Conservation (phyloP, 1,284 basidiomycete species). For the Microbotryum intermedium region DNA sequence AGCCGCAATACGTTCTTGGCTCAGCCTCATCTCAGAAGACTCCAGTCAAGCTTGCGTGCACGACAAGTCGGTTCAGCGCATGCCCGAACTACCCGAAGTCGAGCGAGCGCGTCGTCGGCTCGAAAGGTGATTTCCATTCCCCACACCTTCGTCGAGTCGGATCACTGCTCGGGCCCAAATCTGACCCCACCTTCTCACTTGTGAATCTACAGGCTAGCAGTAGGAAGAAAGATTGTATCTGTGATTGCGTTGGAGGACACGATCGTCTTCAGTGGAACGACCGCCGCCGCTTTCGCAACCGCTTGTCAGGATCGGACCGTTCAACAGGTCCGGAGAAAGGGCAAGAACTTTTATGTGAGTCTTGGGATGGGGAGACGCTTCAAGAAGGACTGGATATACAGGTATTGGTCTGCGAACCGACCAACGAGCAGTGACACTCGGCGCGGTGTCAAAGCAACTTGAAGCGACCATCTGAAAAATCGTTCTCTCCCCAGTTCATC, state of each 20-base stretch:
- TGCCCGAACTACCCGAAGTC: slow-evolving; percentile 49
- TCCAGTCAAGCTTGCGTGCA: too few species aligned
- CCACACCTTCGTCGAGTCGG: background rate
- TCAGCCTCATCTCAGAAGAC: too few species aligned
- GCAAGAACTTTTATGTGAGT: slow-evolving; percentile 51
- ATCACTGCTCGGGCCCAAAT: background rate
- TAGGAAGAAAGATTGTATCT: slow-evolving; percentile 50
- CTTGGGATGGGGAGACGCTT: too few species aligned
- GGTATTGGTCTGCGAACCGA: too few species aligned
- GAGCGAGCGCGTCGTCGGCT: slow-evolving; percentile 59
- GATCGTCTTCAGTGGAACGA: slow-evolving; percentile 58
- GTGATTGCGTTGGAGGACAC: slow-evolving; percentile 58
- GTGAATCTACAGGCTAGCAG: slow-evolving; percentile 40
- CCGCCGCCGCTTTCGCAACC: slow-evolving; percentile 55
- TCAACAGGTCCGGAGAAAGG: slow-evolving; percentile 56
- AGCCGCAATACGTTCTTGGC: background rate
- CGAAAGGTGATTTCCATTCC: slow-evolving; percentile 34
- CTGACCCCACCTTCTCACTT: too few species aligned
- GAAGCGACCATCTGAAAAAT: too few species aligned
- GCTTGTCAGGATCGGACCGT: slow-evolving; percentile 56
- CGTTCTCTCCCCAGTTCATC: slow-evolving; percentile 5
- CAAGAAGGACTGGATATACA: too few species aligned
- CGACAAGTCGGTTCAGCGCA: background rate
- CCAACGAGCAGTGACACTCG: too few species aligned
- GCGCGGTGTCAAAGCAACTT: too few species aligned